Evolutionary conservation across 2,329 filamentous ascomycete species (phyloP), one percentile per base, ranked within the genome.

Genomic region (Aspergillus calidoustus): DNA sequence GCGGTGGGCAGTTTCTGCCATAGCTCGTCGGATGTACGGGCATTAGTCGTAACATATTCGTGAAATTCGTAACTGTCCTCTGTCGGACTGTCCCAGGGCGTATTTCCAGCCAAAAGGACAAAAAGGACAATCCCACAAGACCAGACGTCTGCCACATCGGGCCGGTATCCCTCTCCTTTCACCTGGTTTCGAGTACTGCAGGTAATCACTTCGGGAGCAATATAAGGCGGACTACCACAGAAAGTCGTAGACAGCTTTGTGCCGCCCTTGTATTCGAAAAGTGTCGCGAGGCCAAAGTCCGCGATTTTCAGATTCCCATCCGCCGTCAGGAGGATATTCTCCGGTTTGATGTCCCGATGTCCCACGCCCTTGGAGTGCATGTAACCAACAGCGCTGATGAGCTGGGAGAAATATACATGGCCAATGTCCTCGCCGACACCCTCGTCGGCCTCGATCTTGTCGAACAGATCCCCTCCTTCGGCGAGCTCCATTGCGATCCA

Each of bases 401-500:
- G 86, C 79, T 99, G 95, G 3, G 89, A 86, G 76, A 99, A 99
- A 81, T 98, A 99, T 64, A 97, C 87, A 75, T 99, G 96, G 38
- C 95, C 94, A 73, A 99, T 92, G 74, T 98, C 92, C 76, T 96
- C 89, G 7, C 90, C 87, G n/a, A 98, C 92, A 52, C 95, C 95
- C 49, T 94, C 91, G 76, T 99, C 95, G 19, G 95, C 93, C 80
- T 99, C 96, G 70, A 99, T 98, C 82, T 99, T 99, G 87, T 99
- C 95, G 77, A 99, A 99, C 7, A 99, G 84, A 75, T 99, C 95
- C 11, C 95, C 95, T 47, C 95, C 95, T 70, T 96, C 92, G 50
- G 95, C 95, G 68, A 92, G 90, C 78, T 99, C 95, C 93, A 99
- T 97, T 44, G 93, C 94, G 69, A 99, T 97, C 95, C 95, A 99